Conservation (phyloP, 2,329 filamentous ascomycete genomes). For the Alternaria sp. region DNA sequence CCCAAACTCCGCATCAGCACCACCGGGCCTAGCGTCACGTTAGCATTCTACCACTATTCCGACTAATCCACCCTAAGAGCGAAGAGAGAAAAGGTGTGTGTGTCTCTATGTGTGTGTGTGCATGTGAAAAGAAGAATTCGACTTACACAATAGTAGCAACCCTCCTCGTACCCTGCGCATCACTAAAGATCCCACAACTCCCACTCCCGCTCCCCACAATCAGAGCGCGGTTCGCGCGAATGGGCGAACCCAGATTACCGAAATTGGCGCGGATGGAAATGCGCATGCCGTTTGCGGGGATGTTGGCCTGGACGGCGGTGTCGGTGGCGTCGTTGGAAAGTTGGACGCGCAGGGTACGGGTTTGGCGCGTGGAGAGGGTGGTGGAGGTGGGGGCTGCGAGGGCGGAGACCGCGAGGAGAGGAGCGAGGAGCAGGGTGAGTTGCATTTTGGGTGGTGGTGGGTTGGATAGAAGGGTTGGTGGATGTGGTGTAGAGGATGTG, state of each 20-base stretch:
- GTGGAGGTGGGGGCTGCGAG: conserved; percentile 8
- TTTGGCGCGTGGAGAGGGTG: conserved; percentile 7
- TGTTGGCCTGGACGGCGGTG: conserved; percentile 15
- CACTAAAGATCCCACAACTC: not conserved
- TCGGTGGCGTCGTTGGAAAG: conserved; percentile 19
- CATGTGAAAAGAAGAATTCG: too few relatives aligned
- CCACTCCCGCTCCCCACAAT: not conserved
- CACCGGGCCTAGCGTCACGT: not conserved
- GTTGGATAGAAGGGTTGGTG: too few relatives aligned
- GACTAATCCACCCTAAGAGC: too few relatives aligned
- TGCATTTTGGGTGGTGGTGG: conserved; percentile 15
- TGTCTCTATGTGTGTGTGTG: too few relatives aligned
- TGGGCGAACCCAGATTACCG: not conserved
- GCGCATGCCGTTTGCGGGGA: conserved; percentile 11
- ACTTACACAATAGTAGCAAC: not conserved
- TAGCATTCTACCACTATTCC: too few relatives aligned
- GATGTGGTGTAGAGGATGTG: not conserved
- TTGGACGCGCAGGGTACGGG: conserved; percentile 13
- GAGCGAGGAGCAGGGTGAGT: conserved; percentile 14
- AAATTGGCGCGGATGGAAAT: not conserved
- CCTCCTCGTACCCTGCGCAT: not conserved
- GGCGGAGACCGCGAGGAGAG: conserved; percentile 16
- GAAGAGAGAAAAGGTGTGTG: too few relatives aligned
- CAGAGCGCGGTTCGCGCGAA: not conserved
- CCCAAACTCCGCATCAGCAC: not conserved